phyloP scores from a whole-genome alignment of 1,284 basidiomycete species.

The Leccinum brunneo-olivaceum region DNA sequence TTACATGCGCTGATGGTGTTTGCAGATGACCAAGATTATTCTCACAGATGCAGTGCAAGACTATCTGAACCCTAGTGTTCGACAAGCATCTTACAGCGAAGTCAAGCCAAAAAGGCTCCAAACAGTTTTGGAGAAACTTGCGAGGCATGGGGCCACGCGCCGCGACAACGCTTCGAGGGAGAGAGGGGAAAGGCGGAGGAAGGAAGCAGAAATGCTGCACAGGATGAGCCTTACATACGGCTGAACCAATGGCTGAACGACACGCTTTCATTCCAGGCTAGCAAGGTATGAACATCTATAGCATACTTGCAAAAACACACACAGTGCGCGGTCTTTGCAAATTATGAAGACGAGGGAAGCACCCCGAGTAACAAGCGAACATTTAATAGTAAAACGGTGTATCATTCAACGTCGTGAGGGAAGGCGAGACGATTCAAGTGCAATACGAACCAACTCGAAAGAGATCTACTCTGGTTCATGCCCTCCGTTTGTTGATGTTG shows the following conservation, averaged over 20 bases:
- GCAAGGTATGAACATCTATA: slow-evolving; percentile 20
- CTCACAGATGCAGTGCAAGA: slow-evolving; percentile 71
- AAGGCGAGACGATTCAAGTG: slow-evolving; percentile 41
- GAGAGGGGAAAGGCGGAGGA: slow-evolving; percentile 63
- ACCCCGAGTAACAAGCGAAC: slow-evolving; percentile 21
- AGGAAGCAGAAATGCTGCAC: slow-evolving; percentile 74
- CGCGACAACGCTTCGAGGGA: slow-evolving; percentile 54
- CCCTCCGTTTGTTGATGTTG: slow-evolving; percentile 76
- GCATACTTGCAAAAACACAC: slow-evolving; percentile 11
- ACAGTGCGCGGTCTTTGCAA: slow-evolving; percentile 7
- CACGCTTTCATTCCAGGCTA: too few species aligned
- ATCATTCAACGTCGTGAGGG: slow-evolving; percentile 35
- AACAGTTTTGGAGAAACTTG: slow-evolving; percentile 74
- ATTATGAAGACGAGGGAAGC: slow-evolving; percentile 7
- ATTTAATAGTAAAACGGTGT: slow-evolving; percentile 25
- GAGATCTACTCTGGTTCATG: slow-evolving; percentile 41
- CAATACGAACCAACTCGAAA: slow-evolving; percentile 40
- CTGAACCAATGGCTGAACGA: slow-evolving; percentile 3
- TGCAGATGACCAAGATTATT: slow-evolving; percentile 73
- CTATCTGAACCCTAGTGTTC: slow-evolving; percentile 70
- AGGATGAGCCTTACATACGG: slow-evolving; percentile 30
- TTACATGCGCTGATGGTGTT: slow-evolving; percentile 7
- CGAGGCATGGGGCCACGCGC: slow-evolving; percentile 57
- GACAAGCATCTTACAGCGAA: slow-evolving; percentile 65
- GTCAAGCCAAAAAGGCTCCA: slow-evolving; percentile 75